A percentile compares a stretch with the other conserved stretches of the same genome.
Evolutionary conservation across 306 rosid species (phyloP).

Genomic region (Benincasa hispida): DNA sequence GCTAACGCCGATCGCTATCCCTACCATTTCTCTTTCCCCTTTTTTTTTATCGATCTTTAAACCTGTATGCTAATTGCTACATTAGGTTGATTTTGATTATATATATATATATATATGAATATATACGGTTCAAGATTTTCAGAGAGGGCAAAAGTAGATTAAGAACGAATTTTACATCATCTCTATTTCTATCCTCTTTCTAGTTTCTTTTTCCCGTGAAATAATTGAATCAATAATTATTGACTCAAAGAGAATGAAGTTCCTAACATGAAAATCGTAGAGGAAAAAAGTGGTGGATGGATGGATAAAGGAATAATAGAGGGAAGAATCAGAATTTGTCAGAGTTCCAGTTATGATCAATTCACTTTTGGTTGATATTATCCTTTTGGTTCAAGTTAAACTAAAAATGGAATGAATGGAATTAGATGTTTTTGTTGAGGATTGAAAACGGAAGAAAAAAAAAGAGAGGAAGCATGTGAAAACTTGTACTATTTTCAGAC

Average conservation of each 20-base stretch:
- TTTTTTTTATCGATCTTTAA: not conserved
- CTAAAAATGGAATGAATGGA: not conserved
- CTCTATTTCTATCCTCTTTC: not conserved
- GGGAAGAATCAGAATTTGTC: not conserved
- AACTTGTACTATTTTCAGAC: not conserved
- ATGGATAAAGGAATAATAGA: not conserved
- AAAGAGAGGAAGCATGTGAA: not conserved
- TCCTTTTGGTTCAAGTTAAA: not conserved
- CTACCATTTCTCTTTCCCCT: not conserved
- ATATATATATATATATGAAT: not conserved
- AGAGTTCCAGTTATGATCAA: not conserved
- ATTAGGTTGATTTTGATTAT: not conserved
- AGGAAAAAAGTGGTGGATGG: not conserved
- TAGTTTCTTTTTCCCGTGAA: not conserved
- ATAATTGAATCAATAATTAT: not conserved
- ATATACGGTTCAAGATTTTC: not conserved
- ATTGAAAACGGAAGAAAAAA: not conserved
- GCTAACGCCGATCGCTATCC: slow-evolving; percentile 1
- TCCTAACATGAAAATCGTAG: not conserved
- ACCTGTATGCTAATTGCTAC: not conserved
- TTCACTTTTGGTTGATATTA: not conserved
- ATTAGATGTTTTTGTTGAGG: not conserved
- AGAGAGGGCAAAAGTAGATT: not conserved
- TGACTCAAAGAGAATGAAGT: not conserved
- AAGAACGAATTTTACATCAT: not conserved